phyloP scores from a whole-genome alignment of 306 rosid species.

The Hippophae rhamnoides region DNA sequence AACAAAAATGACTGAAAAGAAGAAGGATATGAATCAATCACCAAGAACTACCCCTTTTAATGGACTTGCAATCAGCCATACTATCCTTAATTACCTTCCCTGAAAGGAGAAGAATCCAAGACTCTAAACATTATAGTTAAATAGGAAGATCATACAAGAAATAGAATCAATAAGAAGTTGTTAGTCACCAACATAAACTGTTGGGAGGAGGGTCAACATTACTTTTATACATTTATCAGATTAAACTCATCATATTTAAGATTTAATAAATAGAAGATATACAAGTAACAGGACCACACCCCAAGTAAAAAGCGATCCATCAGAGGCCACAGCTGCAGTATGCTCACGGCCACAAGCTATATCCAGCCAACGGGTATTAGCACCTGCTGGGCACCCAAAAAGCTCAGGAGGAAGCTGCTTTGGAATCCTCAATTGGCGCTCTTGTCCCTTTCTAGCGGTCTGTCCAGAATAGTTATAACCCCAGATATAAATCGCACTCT shows the following conservation, averaged over 20 bases:
- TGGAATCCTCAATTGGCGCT: conserved; percentile 70
- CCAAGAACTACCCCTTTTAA: too few species aligned
- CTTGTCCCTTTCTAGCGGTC: conserved; percentile 70
- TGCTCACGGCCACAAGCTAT: conserved; percentile 94
- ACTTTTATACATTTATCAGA: too few species aligned
- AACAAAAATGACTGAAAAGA: neutral
- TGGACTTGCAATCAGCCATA: too few species aligned
- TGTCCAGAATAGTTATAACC: conserved; percentile 93
- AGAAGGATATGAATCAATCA: too few species aligned
- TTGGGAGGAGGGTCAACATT: neutral
- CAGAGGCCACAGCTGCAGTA: conserved; percentile 82
- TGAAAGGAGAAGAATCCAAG: too few species aligned
- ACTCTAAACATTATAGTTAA: too few species aligned
- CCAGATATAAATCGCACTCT: conserved; percentile 92
- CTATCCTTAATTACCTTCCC: too few species aligned
- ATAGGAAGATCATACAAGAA: too few species aligned
- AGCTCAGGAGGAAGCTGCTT: conserved; percentile 67
- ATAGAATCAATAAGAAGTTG: too few species aligned
- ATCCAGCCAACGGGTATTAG: conserved; percentile 72
- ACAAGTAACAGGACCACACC: conserved; percentile 31
- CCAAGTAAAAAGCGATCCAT: conserved; percentile 85
- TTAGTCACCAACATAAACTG: neutral
- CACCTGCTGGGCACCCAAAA: conserved; percentile 68
- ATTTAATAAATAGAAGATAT: neutral
- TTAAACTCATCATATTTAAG: neutral